Evolutionary conservation across 108 stramenopile species (phyloP), one percentile per base, ranked within the genome.

Genomic region (Cyclotella sp.): DNA sequence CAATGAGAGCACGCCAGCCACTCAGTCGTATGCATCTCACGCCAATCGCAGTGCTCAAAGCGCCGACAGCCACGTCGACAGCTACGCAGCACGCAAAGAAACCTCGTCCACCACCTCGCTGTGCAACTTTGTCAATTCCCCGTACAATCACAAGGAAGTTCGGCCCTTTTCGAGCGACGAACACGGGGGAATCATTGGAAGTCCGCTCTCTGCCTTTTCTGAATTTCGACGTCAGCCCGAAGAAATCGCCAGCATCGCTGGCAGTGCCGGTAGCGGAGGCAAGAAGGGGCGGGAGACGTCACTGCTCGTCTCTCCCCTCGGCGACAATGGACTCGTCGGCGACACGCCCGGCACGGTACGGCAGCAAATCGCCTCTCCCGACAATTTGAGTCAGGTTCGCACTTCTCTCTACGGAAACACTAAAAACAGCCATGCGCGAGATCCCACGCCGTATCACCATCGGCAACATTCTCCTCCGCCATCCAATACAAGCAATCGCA

Each of bases 381-480:
- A 24, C 9, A 63, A 30, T 30, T 40, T 68, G 27, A 51, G 39
- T 53, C 11, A 13, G 22, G 19, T 68, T n/a, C 41, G 52, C 16
- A 68, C 46, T 30, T n/a, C n/a, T 30, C 24, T 68, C 24, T 68
- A 63, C 39, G 39, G 14, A 2, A 10, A 2, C 43, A 63, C n/a
- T 40, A 27, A 8, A 0, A 63, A 62, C 44, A 61, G 46, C 10
- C 30, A 46, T 52, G 63, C 40, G 29, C 42, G 67, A n/a, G 78
- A 79, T 79, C 78, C 78, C 9, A 79, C 78, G 13, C 78, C 78
- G 7, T 79, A 62, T 60, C 78, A 68, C 14, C 42, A 73, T 22
- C 30, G 57, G 11, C 51, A 59, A 19, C 57, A 46, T 54, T 39
- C 16, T 14, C 66, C 10, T 52, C 57, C 43, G 21, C 10, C 43